Evolutionary conservation across 2,329 filamentous ascomycete species (phyloP).

Genomic region (Calycina herbarum): DNA sequence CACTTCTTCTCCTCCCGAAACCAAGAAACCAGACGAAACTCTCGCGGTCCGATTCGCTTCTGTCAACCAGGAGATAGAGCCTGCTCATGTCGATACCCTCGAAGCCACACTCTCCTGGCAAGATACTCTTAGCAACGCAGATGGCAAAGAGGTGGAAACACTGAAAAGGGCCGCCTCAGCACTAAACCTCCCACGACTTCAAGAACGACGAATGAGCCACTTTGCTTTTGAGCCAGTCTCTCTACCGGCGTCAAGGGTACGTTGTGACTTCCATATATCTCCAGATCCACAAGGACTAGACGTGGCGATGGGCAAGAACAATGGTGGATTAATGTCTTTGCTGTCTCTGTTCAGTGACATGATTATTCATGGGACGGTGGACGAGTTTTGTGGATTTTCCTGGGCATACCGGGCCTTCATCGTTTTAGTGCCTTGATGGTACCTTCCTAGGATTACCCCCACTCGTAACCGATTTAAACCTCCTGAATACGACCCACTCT

Average conservation of each 20-base stretch:
- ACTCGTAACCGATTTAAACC: conserved; percentile 19
- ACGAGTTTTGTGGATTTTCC: conserved; percentile 16
- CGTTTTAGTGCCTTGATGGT: conserved; percentile 22
- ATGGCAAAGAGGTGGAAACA: conserved; percentile 18
- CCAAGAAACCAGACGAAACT: conserved; percentile 32
- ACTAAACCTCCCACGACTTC: conserved; percentile 72
- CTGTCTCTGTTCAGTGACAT: neutral
- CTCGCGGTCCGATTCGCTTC: conserved; percentile 71
- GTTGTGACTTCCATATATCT: conserved; percentile 41
- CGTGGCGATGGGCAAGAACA: neutral
- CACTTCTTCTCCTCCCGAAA: conserved; percentile 13
- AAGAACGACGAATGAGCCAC: conserved; percentile 80
- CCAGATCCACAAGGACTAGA: neutral
- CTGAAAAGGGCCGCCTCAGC: conserved; percentile 59
- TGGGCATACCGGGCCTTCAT: conserved; percentile 17
- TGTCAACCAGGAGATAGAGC: conserved; percentile 67
- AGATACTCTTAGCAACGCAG: conserved; percentile 22
- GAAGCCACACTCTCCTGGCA: conserved; percentile 29
- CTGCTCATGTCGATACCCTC: conserved; percentile 41
- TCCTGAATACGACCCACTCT: conserved; percentile 25
- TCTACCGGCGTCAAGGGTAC: conserved; percentile 78
- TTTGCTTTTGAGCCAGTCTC: conserved; percentile 91
- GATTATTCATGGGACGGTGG: conserved; percentile 10
- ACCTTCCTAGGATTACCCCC: conserved; percentile 28
- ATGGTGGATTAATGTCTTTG: neutral